phyloP scores from a whole-genome alignment of 1,139 yeast species.

The Blastobotrys aristatus region DNA sequence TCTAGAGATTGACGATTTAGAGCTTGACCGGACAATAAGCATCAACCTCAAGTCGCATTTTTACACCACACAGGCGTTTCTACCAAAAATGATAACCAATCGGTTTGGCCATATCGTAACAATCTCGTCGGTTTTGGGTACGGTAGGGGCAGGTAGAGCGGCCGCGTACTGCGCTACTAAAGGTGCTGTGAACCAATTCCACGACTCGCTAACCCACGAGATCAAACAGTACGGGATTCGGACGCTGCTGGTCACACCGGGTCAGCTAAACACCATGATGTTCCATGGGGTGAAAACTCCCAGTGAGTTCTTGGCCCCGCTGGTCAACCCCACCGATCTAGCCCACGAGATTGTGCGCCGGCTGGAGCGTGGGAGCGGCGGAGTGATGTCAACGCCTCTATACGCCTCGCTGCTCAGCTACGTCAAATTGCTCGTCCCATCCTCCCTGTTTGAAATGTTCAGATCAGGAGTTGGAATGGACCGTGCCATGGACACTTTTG shows the following conservation, averaged over 20 bases:
- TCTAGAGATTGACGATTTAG: constrained; percentile 34
- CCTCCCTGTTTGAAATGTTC: constrained; percentile 56
- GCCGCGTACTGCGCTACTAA: constrained; percentile 80
- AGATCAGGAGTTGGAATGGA: constrained; percentile 61
- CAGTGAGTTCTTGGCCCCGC: constrained; percentile 67
- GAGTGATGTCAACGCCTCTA: constrained; percentile 64
- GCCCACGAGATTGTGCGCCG: constrained; percentile 53
- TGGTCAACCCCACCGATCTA: constrained; percentile 56
- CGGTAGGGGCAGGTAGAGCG: constrained; percentile 63
- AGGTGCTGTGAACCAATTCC: constrained; percentile 73
- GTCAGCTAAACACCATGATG: constrained; percentile 68
- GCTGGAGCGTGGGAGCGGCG: constrained; percentile 55
- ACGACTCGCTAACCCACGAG: constrained; percentile 71
- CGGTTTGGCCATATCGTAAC: constrained; percentile 51
- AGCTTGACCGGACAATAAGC: constrained; percentile 37
- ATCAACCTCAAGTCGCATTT: constrained; percentile 58
- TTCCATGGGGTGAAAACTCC: constrained; percentile 69
- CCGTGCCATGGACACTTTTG: constrained; percentile 27
- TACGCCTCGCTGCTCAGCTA: constrained; percentile 67
- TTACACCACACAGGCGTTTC: constrained; percentile 43
- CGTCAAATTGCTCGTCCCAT: constrained; percentile 62
- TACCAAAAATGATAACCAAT: constrained; percentile 32
- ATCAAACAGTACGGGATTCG: constrained; percentile 51
- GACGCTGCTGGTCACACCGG: constrained; percentile 74
- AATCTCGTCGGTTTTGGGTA: constrained; percentile 58